Evolutionary conservation across 2,329 filamentous ascomycete species (phyloP).

Genomic region (Aspergillus pseudoterreus): DNA sequence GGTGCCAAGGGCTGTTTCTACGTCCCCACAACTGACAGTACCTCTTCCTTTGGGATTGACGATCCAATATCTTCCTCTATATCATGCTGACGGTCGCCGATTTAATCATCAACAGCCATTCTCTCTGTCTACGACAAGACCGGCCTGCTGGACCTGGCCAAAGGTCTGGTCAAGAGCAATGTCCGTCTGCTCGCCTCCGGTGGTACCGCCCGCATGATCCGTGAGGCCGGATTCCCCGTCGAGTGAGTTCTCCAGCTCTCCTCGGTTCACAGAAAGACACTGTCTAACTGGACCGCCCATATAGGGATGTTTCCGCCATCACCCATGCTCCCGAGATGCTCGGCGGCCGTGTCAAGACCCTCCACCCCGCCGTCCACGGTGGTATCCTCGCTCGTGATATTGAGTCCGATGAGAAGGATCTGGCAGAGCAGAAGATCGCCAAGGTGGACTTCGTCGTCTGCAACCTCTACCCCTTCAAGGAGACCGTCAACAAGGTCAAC

Average conservation of each 20-base stretch:
- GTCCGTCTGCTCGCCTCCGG: conserved; percentile 91
- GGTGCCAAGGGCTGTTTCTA: background rate
- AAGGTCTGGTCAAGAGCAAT: conserved; percentile 83
- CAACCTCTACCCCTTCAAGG: conserved; percentile 99
- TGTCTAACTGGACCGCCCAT: background rate
- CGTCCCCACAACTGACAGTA: conserved; percentile 12
- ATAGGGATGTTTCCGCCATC: conserved; percentile 92
- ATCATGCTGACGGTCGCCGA: conserved; percentile 8
- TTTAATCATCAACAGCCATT: conserved; percentile 59
- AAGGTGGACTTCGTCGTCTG: conserved; percentile 96
- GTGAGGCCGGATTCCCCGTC: conserved; percentile 91
- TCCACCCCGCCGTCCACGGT: conserved; percentile 86
- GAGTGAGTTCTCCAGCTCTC: conserved; percentile 59
- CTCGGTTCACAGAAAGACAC: background rate
- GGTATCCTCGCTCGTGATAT: conserved; percentile 89
- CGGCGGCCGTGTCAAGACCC: conserved; percentile 85
- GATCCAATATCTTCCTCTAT: conserved; percentile 10
- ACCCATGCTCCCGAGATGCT: conserved; percentile 98
- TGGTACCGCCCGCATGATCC: conserved; percentile 92
- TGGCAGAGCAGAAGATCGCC: conserved; percentile 89
- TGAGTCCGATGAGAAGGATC: conserved; percentile 92
- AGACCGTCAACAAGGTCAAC: conserved; percentile 94
- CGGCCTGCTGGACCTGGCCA: conserved; percentile 84
- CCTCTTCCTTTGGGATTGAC: background rate
- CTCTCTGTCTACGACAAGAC: conserved; percentile 99